Base-by-base conservation (phyloP, 1,284 basidiomycete genomes). In the Calocybe gambosa region DNA sequence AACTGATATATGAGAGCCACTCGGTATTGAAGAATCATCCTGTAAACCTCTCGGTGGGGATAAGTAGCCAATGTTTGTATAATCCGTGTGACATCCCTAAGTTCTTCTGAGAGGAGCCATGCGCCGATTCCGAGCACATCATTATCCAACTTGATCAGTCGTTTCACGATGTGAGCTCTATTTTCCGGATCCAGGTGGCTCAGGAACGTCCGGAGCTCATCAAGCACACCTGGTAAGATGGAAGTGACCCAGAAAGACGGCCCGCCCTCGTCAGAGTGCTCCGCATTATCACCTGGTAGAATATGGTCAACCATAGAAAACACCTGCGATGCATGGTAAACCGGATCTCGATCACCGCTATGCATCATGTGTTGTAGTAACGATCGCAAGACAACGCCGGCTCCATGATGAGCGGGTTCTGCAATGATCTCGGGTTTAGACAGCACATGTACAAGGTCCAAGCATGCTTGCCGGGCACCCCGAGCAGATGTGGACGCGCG, bases 41-140 rank as follows among this genome's bases (percentile, higher is more conserved):
- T 57, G 20, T 63, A 58, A 13, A 70, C 60, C 2, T 61, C 60
- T 2, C 59, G 53, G 19, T 58, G 52, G 10, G 56, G 43, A 29
- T 58, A 31, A 13, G 58, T 58, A 18, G 62, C 59, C 33, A 81
- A 55, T n/a, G 56, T 51, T 38, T 65, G 58, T 7, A 77, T 58
- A 3, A 64, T 55, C n/a, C 57, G 56, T 5, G 56, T 55, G 19
- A 81, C 54, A 12, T 66, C 61, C 55, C 75, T 78, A 45, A 83
- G 53, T 52, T 86, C 83, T 52, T 82, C 75, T 18, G 65, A 57
- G 6, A 89, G 55, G 19, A 89, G 54, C 82, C 83, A 89, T 50
- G 85, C 81, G n/a, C 78, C 83, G 2, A 87, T 58, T 1, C 78
- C 79, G 5, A 78, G 65, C 9, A 70, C 60, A 3, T 76, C 80